Base-by-base conservation (phyloP, 2,329 filamentous ascomycete genomes). In the Monilinia vaccinii-corymbosi region DNA sequence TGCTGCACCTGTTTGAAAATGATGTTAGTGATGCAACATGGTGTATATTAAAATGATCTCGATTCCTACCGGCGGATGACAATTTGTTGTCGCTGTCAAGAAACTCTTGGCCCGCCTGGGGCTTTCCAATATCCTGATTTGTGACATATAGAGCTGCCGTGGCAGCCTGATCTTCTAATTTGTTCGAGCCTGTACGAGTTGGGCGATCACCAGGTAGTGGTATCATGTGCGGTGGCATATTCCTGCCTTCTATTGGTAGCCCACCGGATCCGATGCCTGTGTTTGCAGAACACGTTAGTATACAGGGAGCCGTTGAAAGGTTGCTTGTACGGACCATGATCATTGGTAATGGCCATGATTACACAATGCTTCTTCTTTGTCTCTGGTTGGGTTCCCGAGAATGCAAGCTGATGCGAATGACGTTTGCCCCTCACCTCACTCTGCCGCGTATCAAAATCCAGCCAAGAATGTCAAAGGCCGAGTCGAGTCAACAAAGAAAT, bases 81-180 rank as follows among this genome's bases (percentile, higher is more conserved):
- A 84, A 75, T 73, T 78, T 82, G 63, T 79, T 77, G 68, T 83
- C 76, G 34, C 75, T 70, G 57, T 78, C 80, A 11, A 83, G 74
- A 50, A 64, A 64, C 44, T 64, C 61, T 16, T 66, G 55, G 5
- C 63, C 65, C 44, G 62, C 58, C 14, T 46, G 55, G 25, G 45
- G 32, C 28, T 38, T 36, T 18, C 31, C 25, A 28, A 63, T 49
- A 23, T 63, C 62, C 25, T 72, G 68, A 50, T 77, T 75, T 16
- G 78, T 81, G 52, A 76, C 80, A 69, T 82, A 82, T 16, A 86
- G 73, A 7, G 84, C 84, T 62, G 84, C 82, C 13, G 78, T 79
- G n/a, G 83, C 83, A 65, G 84, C 84, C 67, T 74, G 73, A 56
- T 75, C 73, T 65, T 75, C 71, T 49, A 75, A 71, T 67, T 72